These are phyloP conservation scores for Pseudonitzschia pungens DNA, from an alignment of 108 stramenopile species.

Conservation along the genomic window DNA sequence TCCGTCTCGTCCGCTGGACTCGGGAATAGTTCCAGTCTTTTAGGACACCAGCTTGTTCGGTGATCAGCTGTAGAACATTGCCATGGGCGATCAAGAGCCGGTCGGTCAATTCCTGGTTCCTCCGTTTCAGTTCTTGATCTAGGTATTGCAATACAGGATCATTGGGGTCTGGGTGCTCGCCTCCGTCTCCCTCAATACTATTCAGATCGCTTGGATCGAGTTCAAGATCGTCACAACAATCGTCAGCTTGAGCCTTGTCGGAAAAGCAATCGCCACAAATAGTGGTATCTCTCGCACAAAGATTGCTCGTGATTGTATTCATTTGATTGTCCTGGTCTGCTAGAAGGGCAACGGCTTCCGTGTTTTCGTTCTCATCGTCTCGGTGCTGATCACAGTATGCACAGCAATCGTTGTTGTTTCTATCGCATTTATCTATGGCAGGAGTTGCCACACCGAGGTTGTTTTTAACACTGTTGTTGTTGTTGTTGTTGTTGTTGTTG, in stretches of 20 bases:
- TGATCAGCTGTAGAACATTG: conserved; percentile 59
- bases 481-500: background rate
- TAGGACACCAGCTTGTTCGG: conserved; percentile 66
- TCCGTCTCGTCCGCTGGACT: conserved; percentile 70
- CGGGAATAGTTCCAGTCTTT: conserved; percentile 81
- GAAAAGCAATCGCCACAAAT: background rate
- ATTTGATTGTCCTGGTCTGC: conserved; percentile 7
- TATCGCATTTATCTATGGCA: background rate
- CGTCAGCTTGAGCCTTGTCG: conserved; percentile 3
- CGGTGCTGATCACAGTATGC: conserved; percentile 18
- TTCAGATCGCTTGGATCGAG: too few relatives aligned
- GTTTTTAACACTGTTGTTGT: background rate
- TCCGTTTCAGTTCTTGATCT: conserved; percentile 51
- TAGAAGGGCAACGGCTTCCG: conserved; percentile 4
- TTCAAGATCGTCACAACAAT: background rate
- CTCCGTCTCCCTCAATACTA: too few relatives aligned
- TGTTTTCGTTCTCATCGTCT: conserved; percentile 6
- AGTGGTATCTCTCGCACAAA: background rate
- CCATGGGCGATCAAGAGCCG: conserved; percentile 87
- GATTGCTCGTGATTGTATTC: conserved; percentile 9
- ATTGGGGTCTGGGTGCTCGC: background rate
- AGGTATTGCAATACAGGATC: conserved; percentile 55
- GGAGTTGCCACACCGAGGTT: background rate
- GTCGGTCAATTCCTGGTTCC: conserved; percentile 62
- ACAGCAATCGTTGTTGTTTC: background rate